Evolutionary conservation across 2,329 filamentous ascomycete species (phyloP).

Genomic region (Clonostachys rhizophaga): DNA sequence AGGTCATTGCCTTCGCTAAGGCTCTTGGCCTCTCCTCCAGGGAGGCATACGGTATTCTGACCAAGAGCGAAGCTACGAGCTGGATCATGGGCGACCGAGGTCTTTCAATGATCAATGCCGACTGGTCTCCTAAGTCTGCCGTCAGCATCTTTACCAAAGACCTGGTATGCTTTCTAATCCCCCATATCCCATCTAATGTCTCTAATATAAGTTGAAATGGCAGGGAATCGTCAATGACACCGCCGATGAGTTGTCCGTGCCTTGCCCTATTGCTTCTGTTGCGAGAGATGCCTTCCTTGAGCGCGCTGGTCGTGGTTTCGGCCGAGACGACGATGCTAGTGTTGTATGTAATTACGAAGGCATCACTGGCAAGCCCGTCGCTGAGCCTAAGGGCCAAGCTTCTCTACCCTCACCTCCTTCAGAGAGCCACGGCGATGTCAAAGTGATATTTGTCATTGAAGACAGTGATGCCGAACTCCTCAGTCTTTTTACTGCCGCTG

Average conservation of each 20-base stretch:
- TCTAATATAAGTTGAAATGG: neutral
- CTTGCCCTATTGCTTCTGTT: neutral
- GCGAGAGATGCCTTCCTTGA: neutral
- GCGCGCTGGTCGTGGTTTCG: neutral
- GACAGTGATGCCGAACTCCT: no score
- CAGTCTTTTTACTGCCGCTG: no score
- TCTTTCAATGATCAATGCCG: neutral
- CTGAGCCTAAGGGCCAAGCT: neutral
- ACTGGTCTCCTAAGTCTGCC: neutral
- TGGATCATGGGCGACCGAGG: neutral
- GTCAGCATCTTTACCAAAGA: neutral
- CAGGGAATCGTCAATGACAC: neutral
- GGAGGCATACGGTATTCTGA: neutral
- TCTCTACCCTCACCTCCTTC: no score
- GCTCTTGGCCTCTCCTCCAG: constrained; percentile 21
- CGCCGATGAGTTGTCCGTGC: neutral
- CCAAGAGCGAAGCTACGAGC: neutral
- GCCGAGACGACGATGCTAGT: neutral
- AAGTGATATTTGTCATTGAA: no score
- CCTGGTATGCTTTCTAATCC: neutral
- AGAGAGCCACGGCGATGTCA: no score
- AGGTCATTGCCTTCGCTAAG: constrained; percentile 34
- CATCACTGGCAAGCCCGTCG: neutral
- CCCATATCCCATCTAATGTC: neutral
- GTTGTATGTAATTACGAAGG: neutral